Conservation (phyloP, 73 alveolate genomes). For the Stentor coeruleus region DNA sequence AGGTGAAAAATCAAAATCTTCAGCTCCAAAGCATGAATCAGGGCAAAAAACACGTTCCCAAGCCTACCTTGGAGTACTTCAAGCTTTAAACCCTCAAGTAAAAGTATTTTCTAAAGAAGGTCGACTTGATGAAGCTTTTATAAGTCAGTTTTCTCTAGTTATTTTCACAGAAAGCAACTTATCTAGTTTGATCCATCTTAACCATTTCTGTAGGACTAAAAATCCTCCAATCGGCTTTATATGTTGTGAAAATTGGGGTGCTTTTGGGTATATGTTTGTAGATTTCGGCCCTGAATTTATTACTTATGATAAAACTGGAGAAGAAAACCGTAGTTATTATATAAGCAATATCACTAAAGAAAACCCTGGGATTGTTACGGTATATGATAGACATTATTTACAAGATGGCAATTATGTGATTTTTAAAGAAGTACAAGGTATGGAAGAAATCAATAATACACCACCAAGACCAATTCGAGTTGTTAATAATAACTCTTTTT, state of each 20-base stretch:
- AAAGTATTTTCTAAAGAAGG: slow-evolving; percentile 55
- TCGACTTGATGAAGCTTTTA: slow-evolving; percentile 29
- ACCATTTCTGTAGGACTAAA: slow-evolving; percentile 69
- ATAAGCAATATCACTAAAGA: slow-evolving; percentile 75
- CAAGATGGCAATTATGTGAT: slow-evolving; percentile 94
- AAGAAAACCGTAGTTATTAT: slow-evolving; percentile 89
- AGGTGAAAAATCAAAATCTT: too few species aligned
- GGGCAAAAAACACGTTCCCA: slow-evolving; percentile 53
- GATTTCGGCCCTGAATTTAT: slow-evolving; percentile 90
- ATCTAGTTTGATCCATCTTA: slow-evolving; percentile 63
- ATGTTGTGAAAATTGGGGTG: slow-evolving; percentile 71
- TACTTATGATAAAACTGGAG: slow-evolving; percentile 72
- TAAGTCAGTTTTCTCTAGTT: slow-evolving; percentile 67
- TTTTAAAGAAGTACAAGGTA: slow-evolving; percentile 98
- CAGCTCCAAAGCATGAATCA: too few species aligned
- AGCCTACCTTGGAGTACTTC: slow-evolving; percentile 66
- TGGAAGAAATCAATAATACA: slow-evolving; percentile 94
- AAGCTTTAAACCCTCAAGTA: slow-evolving; percentile 87
- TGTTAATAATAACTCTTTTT: slow-evolving; percentile 77
- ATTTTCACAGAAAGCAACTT: slow-evolving; percentile 78
- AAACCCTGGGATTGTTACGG: slow-evolving; percentile 78
- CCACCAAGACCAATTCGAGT: slow-evolving; percentile 86
- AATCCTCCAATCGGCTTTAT: slow-evolving; percentile 72
- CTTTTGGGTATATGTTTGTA: slow-evolving; percentile 88
- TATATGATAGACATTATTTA: slow-evolving; percentile 88